These are phyloP conservation scores for Aristolochia fimbriata DNA, from an alignment of 164 flowering plant genomes.

Conservation along the genomic window DNA sequence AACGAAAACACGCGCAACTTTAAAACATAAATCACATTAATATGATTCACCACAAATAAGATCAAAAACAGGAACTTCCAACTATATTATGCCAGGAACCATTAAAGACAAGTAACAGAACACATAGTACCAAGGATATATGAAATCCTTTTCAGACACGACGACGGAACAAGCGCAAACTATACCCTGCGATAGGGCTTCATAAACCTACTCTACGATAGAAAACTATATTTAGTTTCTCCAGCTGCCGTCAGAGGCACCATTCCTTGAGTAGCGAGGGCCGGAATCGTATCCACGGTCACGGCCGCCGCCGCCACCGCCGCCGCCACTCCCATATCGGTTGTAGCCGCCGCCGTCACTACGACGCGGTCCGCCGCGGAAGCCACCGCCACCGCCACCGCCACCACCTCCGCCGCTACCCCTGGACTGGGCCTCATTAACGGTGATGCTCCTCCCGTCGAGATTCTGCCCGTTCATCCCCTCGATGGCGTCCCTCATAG, in stretches of 20 bases:
- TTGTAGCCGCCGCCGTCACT: constrained; percentile 15
- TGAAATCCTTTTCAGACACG: no score
- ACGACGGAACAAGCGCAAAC: no score
- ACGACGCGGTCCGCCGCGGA: not conserved
- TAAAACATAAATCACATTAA: no score
- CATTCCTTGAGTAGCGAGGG: constrained; percentile 9
- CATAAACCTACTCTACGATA: no score
- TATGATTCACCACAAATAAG: no score
- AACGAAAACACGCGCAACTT: no score
- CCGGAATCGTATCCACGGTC: constrained; percentile 10
- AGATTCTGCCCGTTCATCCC: constrained; percentile 44
- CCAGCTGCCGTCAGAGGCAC: constrained; percentile 28
- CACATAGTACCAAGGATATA: no score
- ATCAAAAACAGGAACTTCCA: no score
- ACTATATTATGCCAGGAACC: no score
- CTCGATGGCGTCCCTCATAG: constrained; percentile 38
- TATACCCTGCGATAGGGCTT: no score
- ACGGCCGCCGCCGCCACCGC: constrained; percentile 22
- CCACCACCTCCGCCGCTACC: not conserved
- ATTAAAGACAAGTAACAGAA: no score
- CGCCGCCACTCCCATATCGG: constrained; percentile 20
- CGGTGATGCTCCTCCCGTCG: constrained; percentile 41
- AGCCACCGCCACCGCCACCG: not conserved
- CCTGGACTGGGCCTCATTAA: constrained; percentile 39
- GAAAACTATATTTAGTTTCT: constrained; percentile 13